phyloP scores from a whole-genome alignment of 2,329 filamentous ascomycete genomes.

The Decorospora gaudefroyi region DNA sequence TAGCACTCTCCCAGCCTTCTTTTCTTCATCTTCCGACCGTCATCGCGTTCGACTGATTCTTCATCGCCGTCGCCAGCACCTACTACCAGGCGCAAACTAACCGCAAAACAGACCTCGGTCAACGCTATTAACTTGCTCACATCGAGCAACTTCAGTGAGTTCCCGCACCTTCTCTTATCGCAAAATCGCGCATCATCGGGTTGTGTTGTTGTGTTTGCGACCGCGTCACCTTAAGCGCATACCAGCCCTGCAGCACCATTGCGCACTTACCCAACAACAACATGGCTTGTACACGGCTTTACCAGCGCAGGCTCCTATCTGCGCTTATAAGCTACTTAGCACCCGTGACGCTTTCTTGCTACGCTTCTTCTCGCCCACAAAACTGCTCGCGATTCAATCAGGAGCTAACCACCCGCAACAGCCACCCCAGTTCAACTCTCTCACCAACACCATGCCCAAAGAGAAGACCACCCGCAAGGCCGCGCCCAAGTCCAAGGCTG shows the following conservation, averaged over 20 bases:
- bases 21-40: slow-evolving; percentile 34
- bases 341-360: slow-evolving; percentile 2
- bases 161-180: slow-evolving; percentile 25
- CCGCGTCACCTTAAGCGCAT: slow-evolving; percentile 33
- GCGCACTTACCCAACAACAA: slow-evolving; percentile 23
- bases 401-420: slow-evolving; percentile 19
- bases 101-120: slow-evolving; percentile 37
- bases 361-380: slow-evolving; percentile 3
- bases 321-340: slow-evolving; percentile 3
- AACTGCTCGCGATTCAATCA: slow-evolving; percentile 7
- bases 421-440: slow-evolving; percentile 8
- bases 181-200: slow-evolving; percentile 37
- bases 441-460: slow-evolving; percentile 65
- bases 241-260: slow-evolving; percentile 22
- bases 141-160: slow-evolving; percentile 37
- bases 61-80: slow-evolving; percentile 35
- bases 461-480: slow-evolving; percentile 65
- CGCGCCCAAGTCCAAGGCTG: slow-evolving; percentile 51
- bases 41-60: slow-evolving; percentile 39
- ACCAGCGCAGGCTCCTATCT: slow-evolving; percentile 8
- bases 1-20: slow-evolving; percentile 30
- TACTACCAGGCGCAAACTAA: slow-evolving; percentile 35
- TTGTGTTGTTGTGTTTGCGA: slow-evolving; percentile 40
- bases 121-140: slow-evolving; percentile 24
- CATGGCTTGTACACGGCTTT: slow-evolving; percentile 8